Base-by-base conservation (phyloP, 2,329 filamentous ascomycete genomes). In the Teratosphaeriaceae sp. region DNA sequence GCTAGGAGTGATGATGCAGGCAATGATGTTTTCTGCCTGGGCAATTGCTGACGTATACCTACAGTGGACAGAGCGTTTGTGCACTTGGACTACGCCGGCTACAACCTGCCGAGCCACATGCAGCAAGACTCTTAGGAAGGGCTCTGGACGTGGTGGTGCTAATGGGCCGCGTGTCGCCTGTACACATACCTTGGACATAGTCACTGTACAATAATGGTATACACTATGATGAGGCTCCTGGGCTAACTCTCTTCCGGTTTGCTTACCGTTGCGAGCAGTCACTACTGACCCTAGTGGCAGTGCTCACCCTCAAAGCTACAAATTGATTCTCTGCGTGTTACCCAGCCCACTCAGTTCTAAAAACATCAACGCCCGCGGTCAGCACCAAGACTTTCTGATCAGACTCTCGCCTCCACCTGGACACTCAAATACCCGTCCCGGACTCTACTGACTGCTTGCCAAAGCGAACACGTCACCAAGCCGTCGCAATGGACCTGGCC, bases 61-160 rank as follows among this genome's bases (percentile, higher is more conserved):
- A n/a, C n/a, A n/a, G 71, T 75, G 1, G 73, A 75, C 49, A 60
- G 73, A 9, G 70, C 70, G 2, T 75, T 75, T 53, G 72, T 75
- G 0, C 73, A 67, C 8, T 67, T 68, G 19, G 73, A 76, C 55
- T 76, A 70, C 50, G 63, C 66, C 8, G 62, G 64, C 30, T 73
- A 69, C 46, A 75, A 75, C 48, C 48, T 75, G 44, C 71, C 71
- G 1, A 72, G 63, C 18, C 71, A 74, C 53, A 69, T 74, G 69
- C 60, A 63, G 47, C 71, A 74, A 54, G 64, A 72, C 24, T 51
- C 49, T 22, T 50, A 42, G 31, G 16, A 29, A 23, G 27, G 23
- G 8, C 27, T 21, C 21, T 33, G 24, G 12, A n/a, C 11, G 19
- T 39, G 35, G 35, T 41, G 37, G 21, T 20, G 26, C 11, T 35